Base-by-base conservation (phyloP, 805 yeast genomes). In the Ogataea methylovora region DNA sequence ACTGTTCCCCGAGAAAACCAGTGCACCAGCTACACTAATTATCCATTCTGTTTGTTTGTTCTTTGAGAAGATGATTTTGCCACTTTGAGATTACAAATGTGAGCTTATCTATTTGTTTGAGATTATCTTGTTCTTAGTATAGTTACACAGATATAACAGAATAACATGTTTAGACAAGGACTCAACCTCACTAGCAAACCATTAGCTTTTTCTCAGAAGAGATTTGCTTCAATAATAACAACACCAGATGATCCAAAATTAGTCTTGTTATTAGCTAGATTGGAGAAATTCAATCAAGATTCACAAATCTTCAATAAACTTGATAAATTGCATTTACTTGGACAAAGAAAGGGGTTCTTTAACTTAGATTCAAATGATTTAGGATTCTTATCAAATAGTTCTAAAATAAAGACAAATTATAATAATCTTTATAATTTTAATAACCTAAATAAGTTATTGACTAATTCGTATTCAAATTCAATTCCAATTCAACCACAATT, bases 281-380 rank as follows among this genome's bases (percentile, higher is more conserved):
- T 56, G 21, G 56, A 47, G 25, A 51, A 46, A 24, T 56, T 56
- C 33, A 48, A 54, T 33, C 34, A 42, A 1, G 43, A 46, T 7
- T 40, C 52, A 1, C 30, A 45, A 5, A 56, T 56, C 5, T 54
- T 56, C 27, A 43, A 48, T 17, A 54, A 56, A 33, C 38, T 56
- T 5, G 61, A 56, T 33, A 47, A 46, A 9, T 40, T 56, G n/a
- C 54, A 50, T 32, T 32, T 51, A 30, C 34, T 56, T 8, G 42
- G 55, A n/a, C 54, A 53, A 33, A 46, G 58, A 34, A 56, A 56
- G 35, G 61, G 61, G 2, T 56, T 56, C 25, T 54, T 49, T 34
- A 51, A 54, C 33, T 18, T 45, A 12, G 48, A 44, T 33, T 39
- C 55, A 13, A 55, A 55, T 34, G 51, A 54, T 29, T 43, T 56